Conservation (phyloP, 1,284 basidiomycete genomes). For the Grifola frondosa region DNA sequence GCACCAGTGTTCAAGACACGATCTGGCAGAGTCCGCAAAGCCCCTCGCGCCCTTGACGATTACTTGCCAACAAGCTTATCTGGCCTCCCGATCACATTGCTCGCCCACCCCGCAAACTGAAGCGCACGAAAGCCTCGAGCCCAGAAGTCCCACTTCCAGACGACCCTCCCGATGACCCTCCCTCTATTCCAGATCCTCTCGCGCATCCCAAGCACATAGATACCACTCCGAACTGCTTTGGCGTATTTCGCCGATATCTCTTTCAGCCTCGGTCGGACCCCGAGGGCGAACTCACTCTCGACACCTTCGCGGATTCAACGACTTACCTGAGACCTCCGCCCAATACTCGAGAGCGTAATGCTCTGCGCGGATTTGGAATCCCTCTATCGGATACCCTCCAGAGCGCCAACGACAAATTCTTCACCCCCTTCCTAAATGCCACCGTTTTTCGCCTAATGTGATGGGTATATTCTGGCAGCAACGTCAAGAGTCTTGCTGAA, state of each 20-base stretch:
- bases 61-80: no score
- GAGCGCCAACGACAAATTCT: background rate
- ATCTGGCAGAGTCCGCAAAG: no score
- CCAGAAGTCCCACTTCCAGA: no score
- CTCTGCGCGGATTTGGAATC: conserved; percentile 1
- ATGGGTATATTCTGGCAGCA: conserved; percentile 1
- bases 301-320: conserved; percentile 1
- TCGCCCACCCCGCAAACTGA: no score
- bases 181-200: no score
- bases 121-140: no score
- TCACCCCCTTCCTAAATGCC: conserved; percentile 8
- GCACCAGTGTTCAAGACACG: no score
- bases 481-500: background rate
- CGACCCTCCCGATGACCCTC: no score
- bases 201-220: no score
- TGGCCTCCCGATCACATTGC: no score
- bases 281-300: conserved; percentile 1
- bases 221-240: conserved; percentile 8
- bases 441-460: conserved; percentile 2
- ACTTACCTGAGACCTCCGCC: background rate
- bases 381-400: background rate
- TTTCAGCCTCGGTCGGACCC: conserved; percentile 1
- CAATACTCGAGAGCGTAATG: background rate
- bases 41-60: no score
- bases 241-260: conserved; percentile 8